Evolutionary conservation across 2,329 filamentous ascomycete genomes (phyloP).

Genomic region (Domatiomyces catenatus): DNA sequence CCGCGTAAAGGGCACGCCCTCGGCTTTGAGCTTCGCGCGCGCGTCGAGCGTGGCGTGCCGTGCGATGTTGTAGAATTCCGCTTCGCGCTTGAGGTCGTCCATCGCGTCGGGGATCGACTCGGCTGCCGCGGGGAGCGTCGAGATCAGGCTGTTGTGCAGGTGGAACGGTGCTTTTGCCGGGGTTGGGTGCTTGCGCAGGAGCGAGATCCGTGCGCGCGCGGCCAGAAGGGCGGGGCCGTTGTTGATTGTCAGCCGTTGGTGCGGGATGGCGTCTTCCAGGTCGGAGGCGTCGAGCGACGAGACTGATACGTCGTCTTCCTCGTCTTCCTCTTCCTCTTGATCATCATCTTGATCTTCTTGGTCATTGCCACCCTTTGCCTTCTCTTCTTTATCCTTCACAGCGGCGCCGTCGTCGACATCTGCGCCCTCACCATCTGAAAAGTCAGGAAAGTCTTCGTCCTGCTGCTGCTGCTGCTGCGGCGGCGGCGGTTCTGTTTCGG

Average conservation of each 20-base stretch:
- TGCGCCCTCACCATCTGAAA: constrained; percentile 4
- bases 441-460: constrained; percentile 2
- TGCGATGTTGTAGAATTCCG: constrained; percentile 84
- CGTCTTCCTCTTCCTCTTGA: constrained; percentile 29
- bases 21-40: constrained; percentile 59
- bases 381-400: constrained; percentile 1
- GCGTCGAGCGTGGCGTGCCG: constrained; percentile 62
- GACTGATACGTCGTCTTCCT: constrained; percentile 76
- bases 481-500: neutral
- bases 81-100: constrained; percentile 81
- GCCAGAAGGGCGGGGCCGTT: constrained; percentile 76
- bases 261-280: constrained; percentile 70
- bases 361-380: constrained; percentile 7
- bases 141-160: constrained; percentile 63
- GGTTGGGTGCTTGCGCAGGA: constrained; percentile 31
- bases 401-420: constrained; percentile 2
- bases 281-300: constrained; percentile 74
- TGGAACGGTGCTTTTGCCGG: constrained; percentile 56
- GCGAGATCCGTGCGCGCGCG: constrained; percentile 54
- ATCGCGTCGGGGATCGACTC: constrained; percentile 68
- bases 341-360: constrained; percentile 5
- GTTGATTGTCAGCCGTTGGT: constrained; percentile 92
- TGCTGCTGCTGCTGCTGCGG: neutral
- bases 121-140: constrained; percentile 36
- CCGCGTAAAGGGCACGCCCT: constrained; percentile 71